Conservation (phyloP, 352 stramenopile genomes). For the Globisporangium cystogenes region DNA sequence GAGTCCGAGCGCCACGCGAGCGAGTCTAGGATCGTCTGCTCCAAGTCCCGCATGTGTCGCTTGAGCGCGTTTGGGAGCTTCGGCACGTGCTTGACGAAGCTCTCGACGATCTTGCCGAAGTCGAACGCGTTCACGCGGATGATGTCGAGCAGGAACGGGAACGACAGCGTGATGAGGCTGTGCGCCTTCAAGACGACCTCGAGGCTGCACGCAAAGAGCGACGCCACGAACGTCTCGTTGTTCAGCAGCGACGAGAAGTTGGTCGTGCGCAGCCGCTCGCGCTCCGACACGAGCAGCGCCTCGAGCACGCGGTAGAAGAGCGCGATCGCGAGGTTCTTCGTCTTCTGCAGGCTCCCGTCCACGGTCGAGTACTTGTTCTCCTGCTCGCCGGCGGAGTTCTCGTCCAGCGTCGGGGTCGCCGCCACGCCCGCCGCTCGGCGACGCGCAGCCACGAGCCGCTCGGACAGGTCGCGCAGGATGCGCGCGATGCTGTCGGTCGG, state of each 20-base stretch:
- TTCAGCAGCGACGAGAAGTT: conserved; percentile 80
- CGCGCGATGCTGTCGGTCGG: conserved; percentile 49
- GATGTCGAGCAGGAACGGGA: conserved; percentile 71
- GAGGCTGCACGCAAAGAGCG: conserved; percentile 77
- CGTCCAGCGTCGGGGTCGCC: conserved; percentile 2
- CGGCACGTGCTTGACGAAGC: conserved; percentile 80
- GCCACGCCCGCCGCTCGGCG: conserved; percentile 10
- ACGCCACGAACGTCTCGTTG: conserved; percentile 74
- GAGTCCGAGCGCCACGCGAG: conserved; percentile 70
- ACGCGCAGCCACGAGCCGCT: conserved; percentile 41
- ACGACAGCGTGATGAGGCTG: conserved; percentile 81
- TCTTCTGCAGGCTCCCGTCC: conserved; percentile 74
- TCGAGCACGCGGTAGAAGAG: conserved; percentile 84
- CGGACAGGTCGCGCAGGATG: conserved; percentile 40
- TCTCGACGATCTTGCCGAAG: conserved; percentile 85
- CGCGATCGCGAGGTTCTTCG: conserved; percentile 51
- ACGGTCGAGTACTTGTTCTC: conserved; percentile 34
- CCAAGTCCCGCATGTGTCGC: conserved; percentile 81
- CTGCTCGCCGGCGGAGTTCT: conserved; percentile 6
- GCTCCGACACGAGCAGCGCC: conserved; percentile 61
- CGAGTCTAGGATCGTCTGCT: conserved; percentile 80
- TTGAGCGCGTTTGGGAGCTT: conserved; percentile 70
- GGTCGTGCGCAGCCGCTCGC: conserved; percentile 49
- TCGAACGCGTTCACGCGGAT: conserved; percentile 80
- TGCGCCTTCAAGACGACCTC: conserved; percentile 84